Evolutionary conservation across 805 yeast genomes (phyloP), one percentile per base, ranked within the genome.

Genomic region (Cyberlindnera nakhonratchasimensis): DNA sequence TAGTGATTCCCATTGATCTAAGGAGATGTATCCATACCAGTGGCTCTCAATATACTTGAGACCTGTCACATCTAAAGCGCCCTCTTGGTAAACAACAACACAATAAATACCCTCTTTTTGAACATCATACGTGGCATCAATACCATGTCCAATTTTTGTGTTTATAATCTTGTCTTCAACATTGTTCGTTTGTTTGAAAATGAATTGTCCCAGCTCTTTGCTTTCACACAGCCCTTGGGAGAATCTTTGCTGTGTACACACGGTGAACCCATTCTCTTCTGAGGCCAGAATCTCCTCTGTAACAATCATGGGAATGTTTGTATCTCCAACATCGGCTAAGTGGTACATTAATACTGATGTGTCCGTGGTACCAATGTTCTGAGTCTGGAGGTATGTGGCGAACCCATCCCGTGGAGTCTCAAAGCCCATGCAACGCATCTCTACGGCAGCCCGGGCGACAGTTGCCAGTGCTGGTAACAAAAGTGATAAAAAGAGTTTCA

Each of bases 221-320:
- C 26, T 42, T 2, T 36, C 36, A 33, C 54, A 48, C 2, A 29
- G 28, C 4, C 51, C 50, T 16, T 29, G 40, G 9, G 40, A 33
- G 17, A 14, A n/a, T 14, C 29, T 29, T 37, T 48, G 39, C 30
- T 39, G 43, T 1, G 54, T 34, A 28, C 54, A 51, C 5, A 51
- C 24, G 12, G 47, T 26, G 23, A 51, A 48, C 6, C 53, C 53
- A 9, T 30, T 17, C 4, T 30, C 28, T 19, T 42, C 49, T 12
- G 14, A 4, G 10, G n/a, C 23, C 3, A 51, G 14, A 7, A 13
- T 18, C 7, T 39, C 34, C 5, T 48, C 44, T 4, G 29, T 30
- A 11, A 46, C 37, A 4, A 20, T 6, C 24, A 46, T 2, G 6
- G 54, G 54, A 18, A 51, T 48, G 39, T 43, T 51, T 3, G 53